Evolutionary conservation across 2,329 filamentous ascomycete species (phyloP), one percentile per base, ranked within the genome.

Genomic region (Coniochaeta prunicola): DNA sequence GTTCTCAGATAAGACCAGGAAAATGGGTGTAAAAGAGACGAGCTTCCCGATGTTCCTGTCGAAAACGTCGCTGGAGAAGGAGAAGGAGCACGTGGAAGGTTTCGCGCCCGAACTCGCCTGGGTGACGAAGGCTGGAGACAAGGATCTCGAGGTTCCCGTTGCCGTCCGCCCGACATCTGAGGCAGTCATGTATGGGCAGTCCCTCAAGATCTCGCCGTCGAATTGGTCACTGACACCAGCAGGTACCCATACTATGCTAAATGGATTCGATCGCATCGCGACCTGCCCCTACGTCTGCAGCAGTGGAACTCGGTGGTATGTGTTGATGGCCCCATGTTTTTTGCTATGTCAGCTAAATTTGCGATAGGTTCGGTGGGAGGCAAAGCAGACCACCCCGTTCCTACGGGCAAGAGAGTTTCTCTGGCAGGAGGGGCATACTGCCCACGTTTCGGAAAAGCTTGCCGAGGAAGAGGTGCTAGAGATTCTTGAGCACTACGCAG

Each of bases 1-100:
- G 84, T 88, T 88, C 73, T 80, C 83, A 66, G 77, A 79, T 66
- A 84, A 86, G 66, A 99, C 97, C 72, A 92, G 96, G 81, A 86
- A 83, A 56, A 84, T 97, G 80, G 92, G 91, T 59, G 93, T 97
- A 59, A 90, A 94, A 74, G 96, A 99, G 79, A 90, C 91, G 71
- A 96, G 91, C 74, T 99, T 99, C 75, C 94, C 94, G 61, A 88
- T 99, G 74, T 99, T 97, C 77, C 85, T 99, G 64, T 96, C 91
- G 19, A 81, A 90, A 70, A 96, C 96, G 76, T 96, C 96, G 42
- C 78, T 99, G 64, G 82, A 85, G 71, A 84, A 84, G 72, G 92
- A 97, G 76, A 97, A 97, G 82, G 90, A 94, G 69, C 94, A 99
- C 74, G 90, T 99, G 62, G 93, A 99, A 75, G 94, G 94, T n/a